Evolutionary conservation across 2,329 filamentous ascomycete genomes (phyloP), one percentile per base, ranked within the genome.

Genomic region (Talaromyces marneffei): DNA sequence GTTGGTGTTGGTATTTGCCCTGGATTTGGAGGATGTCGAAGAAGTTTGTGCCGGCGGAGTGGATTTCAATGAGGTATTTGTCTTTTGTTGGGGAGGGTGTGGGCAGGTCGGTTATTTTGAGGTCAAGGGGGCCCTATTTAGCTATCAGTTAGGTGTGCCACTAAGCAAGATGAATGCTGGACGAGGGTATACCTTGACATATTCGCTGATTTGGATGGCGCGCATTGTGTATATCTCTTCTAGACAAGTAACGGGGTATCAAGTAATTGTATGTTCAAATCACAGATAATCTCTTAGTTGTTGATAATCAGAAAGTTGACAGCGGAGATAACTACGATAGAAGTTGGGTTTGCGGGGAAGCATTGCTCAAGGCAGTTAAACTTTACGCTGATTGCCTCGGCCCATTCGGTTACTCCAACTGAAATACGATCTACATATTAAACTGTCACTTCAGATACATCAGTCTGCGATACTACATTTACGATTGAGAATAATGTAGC

Each of bases 21-120:
- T 91, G 88, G 71, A 97, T 91, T 73, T 97, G 93, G 59, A 97
- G 85, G 62, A 96, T 89, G 74, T 97, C 93, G 80, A 97, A 97
- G 83, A 97, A 97, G 79, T 97, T 97, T 70, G 91, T 90, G 20
- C 91, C 93, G 0, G 89, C 84, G 52, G 93, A 91, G 76, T 91
- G 90, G 69, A 97, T 89, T 71, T 87, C 84, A 72, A 97, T 89
- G 65, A 95, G 82, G 74, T 97, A 97, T 78, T 96, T 86, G 71
- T 89, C 80, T 33, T 85, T 76, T 8, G 82, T 80, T 1, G 92
- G 90, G 1, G 79, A 78, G 0, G 91, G 92, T 59, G 92, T 90
- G 18, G 91, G 86, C 14, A 96, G 83, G 23, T 85, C 82, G 18
- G 85, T 83, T 66, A 96, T 88, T 64, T 80, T 83, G 74, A 97